These are phyloP conservation scores for Elaeis oleifera DNA, from an alignment of 202 grass and related monocot genomes.

Conservation along the genomic window DNA sequence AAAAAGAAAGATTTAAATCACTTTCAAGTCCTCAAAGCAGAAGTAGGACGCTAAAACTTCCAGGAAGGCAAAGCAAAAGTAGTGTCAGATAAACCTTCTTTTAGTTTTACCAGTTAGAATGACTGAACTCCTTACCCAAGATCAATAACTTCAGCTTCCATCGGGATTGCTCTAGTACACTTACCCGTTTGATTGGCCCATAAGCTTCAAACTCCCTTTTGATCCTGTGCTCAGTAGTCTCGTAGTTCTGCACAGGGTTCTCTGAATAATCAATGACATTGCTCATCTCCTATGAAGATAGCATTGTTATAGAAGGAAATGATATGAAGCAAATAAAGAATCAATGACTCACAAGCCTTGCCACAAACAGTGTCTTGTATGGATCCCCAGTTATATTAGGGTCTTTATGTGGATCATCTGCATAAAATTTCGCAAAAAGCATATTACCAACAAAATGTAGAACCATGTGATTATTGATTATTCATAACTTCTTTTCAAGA, in stretches of 20 bases:
- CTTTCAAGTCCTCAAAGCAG: too few species aligned
- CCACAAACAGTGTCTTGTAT: slow-evolving; percentile 74
- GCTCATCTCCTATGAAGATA: too few species aligned
- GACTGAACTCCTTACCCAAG: slow-evolving; percentile 54
- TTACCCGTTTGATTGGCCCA: slow-evolving; percentile 87
- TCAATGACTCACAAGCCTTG: slow-evolving; percentile 41
- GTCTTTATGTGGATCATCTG: slow-evolving; percentile 62
- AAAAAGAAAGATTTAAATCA: too few species aligned
- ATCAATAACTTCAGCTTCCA: slow-evolving; percentile 48
- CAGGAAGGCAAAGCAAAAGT: too few species aligned
- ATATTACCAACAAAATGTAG: neutral
- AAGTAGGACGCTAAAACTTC: too few species aligned
- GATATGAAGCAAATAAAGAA: neutral
- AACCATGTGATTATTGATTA: too few species aligned
- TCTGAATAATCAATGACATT: too few species aligned
- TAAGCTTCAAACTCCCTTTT: slow-evolving; percentile 85
- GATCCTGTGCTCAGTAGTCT: slow-evolving; percentile 49
- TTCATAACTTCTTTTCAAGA: too few species aligned
- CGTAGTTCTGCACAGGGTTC: slow-evolving; percentile 40
- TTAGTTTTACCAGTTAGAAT: slow-evolving; percentile 15
- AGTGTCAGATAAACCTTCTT: too few species aligned
- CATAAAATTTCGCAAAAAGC: slow-evolving; percentile 12
- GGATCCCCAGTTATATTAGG: slow-evolving; percentile 63
- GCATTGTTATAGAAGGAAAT: neutral
- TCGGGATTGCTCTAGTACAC: slow-evolving; percentile 33